Conservation (phyloP, 176 grass and related monocot genomes). For the Aegilops sharonensis region DNA sequence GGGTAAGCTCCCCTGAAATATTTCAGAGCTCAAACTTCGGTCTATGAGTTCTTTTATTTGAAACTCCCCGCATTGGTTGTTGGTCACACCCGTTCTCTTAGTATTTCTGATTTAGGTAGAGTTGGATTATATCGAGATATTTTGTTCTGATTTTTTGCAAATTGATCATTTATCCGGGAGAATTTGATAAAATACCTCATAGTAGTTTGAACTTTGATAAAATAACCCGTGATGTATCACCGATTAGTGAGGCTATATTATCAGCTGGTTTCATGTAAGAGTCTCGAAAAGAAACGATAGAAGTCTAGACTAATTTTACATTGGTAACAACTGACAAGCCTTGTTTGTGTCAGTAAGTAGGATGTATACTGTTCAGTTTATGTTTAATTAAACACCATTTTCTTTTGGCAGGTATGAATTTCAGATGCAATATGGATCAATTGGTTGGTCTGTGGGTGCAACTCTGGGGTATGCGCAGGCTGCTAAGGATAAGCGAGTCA, state of each 20-base stretch:
- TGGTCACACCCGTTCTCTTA: background rate
- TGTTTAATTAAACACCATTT: background rate
- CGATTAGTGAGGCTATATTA: background rate
- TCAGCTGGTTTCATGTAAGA: background rate
- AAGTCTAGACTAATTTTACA: background rate
- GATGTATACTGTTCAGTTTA: background rate
- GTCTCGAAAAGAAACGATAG: background rate
- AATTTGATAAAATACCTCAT: background rate
- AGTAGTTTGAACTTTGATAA: background rate
- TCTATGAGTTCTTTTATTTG: background rate
- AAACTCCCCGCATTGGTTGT: background rate
- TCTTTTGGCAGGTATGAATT: slow-evolving; percentile 45
- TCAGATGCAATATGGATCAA: slow-evolving; percentile 68
- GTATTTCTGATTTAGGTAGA: background rate
- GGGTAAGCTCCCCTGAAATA: slow-evolving; percentile 36
- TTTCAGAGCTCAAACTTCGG: background rate
- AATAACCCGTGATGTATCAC: background rate
- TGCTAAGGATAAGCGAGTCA: slow-evolving; percentile 57
- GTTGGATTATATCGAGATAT: background rate
- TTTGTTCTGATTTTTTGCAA: background rate
- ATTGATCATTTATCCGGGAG: background rate
- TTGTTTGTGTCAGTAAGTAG: background rate
- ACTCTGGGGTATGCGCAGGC: slow-evolving; percentile 49
- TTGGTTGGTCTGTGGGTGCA: slow-evolving; percentile 55
- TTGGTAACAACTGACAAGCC: background rate